Conservation (phyloP, 2,329 filamentous ascomycete genomes). For the Aspergillus carbonarius region DNA sequence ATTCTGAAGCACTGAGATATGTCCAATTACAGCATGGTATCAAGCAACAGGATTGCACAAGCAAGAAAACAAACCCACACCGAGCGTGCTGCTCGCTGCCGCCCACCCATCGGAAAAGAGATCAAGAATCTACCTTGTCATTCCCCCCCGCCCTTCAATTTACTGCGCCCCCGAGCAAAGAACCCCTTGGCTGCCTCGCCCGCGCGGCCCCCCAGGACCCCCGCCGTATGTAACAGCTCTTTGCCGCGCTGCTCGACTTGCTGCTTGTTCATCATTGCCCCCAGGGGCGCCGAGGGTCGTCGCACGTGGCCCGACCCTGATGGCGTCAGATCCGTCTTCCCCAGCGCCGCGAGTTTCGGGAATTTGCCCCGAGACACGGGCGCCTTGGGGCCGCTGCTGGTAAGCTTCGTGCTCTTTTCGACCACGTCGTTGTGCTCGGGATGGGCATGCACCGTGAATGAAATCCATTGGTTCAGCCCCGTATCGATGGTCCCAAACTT, state of each 20-base stretch:
- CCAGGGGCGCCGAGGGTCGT: slow-evolving; percentile 39
- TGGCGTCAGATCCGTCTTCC: slow-evolving; percentile 32
- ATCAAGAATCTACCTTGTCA: slow-evolving; percentile 84
- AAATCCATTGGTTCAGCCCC: slow-evolving; percentile 66
- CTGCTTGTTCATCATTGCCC: slow-evolving; percentile 51
- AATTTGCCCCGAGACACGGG: slow-evolving; percentile 40
- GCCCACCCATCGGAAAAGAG: slow-evolving; percentile 33
- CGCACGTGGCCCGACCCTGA: slow-evolving; percentile 34
- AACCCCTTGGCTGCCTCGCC: slow-evolving; percentile 85
- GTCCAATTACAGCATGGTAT: slow-evolving; percentile 34
- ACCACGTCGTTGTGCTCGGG: slow-evolving; percentile 54
- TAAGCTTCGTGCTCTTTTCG: slow-evolving; percentile 34
- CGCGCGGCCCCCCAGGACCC: slow-evolving; percentile 65
- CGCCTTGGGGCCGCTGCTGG: slow-evolving; percentile 28
- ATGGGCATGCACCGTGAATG: slow-evolving; percentile 48
- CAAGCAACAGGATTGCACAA: slow-evolving; percentile 17
- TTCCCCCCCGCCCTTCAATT: slow-evolving; percentile 64
- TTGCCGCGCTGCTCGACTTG: slow-evolving; percentile 82
- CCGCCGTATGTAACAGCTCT: slow-evolving; percentile 81
- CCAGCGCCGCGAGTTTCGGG: slow-evolving; percentile 40
- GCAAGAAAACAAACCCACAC: background rate
- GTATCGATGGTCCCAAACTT: slow-evolving; percentile 72
- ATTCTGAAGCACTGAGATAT: slow-evolving; percentile 18
- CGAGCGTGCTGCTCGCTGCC: background rate
- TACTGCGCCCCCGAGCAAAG: slow-evolving; percentile 86